phyloP scores from a whole-genome alignment of 495 filamentous ascomycete genomes.

The Staphylotrichum longicolle region DNA sequence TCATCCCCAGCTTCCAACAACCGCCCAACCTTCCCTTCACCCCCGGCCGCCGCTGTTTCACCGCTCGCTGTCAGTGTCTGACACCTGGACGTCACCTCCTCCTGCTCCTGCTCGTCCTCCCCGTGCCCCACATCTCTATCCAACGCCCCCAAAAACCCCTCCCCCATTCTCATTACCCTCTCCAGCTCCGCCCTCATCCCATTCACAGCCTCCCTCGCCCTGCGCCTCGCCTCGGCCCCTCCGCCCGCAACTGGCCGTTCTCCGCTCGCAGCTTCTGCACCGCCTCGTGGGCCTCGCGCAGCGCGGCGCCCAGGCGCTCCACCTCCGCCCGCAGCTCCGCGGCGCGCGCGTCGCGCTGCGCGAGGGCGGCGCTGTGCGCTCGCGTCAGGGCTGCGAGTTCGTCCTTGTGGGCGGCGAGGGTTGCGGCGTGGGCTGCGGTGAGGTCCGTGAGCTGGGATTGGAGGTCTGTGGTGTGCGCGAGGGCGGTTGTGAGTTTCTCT shows the following conservation, averaged over 20 bases:
- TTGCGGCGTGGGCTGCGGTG: slow-evolving; percentile 30
- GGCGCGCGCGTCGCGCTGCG: slow-evolving; percentile 44
- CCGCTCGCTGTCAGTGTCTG: background rate
- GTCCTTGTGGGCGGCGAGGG: slow-evolving; percentile 43
- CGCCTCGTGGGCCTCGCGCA: slow-evolving; percentile 40
- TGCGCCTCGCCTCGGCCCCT: slow-evolving; percentile 41
- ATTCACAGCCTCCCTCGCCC: slow-evolving; percentile 54
- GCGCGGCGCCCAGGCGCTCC: slow-evolving; percentile 34
- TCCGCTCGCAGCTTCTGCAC: slow-evolving; percentile 37
- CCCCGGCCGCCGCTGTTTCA: background rate
- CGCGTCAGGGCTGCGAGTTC: slow-evolving; percentile 41
- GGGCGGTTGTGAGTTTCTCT: slow-evolving; percentile 25
- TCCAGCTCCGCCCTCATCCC: slow-evolving; percentile 47
- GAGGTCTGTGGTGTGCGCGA: slow-evolving; percentile 34
- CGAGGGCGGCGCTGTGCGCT: slow-evolving; percentile 40
- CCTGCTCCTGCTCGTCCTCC: no score
- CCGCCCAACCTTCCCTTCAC: background rate
- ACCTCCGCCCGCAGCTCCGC: slow-evolving; percentile 41
- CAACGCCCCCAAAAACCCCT: no score
- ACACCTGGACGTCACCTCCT: no score
- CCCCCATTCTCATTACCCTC: slow-evolving; percentile 21
- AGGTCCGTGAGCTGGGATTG: slow-evolving; percentile 28
- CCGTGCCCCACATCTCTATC: no score
- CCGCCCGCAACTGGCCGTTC: slow-evolving; percentile 33
- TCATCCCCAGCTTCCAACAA: slow-evolving; percentile 31